These are phyloP conservation scores for Hygrocybe punicea DNA, from an alignment of 768 basidiomycete genomes.

Conservation along the genomic window DNA sequence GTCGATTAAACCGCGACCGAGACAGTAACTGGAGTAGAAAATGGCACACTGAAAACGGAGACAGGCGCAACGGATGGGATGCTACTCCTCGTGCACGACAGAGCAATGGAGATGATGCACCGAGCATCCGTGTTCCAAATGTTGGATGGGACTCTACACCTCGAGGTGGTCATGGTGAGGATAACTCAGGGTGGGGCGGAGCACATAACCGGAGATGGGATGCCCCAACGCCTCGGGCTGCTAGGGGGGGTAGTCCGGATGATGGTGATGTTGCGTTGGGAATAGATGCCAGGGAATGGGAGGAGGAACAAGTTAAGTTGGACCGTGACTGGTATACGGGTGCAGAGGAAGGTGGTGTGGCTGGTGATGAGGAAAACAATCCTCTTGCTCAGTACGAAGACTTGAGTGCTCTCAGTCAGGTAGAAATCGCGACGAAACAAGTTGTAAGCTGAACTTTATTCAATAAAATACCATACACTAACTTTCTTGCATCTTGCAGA, in stretches of 20 bases:
- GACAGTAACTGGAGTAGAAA: constrained; percentile 48
- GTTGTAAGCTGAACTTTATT: constrained; percentile 45
- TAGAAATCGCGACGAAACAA: constrained; percentile 73
- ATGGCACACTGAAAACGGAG: constrained; percentile 35
- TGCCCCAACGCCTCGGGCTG: constrained; percentile 73
- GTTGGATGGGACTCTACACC: constrained; percentile 95
- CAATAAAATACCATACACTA: not conserved
- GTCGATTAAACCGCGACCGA: constrained; percentile 79
- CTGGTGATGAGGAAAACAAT: constrained; percentile 89
- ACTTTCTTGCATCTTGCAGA: constrained; percentile 41
- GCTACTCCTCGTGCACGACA: constrained; percentile 61
- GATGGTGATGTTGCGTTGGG: constrained; percentile 59
- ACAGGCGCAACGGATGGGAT: constrained; percentile 45
- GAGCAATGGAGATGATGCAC: constrained; percentile 51
- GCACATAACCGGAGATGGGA: constrained; percentile 66
- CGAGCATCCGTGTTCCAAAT: constrained; percentile 87
- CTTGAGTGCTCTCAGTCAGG: constrained; percentile 61
- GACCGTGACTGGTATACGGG: constrained; percentile 97
- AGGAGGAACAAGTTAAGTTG: constrained; percentile 87
- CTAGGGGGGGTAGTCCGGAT: constrained; percentile 66
- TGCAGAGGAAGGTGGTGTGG: constrained; percentile 81
- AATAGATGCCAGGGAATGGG: constrained; percentile 87
- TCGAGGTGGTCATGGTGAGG: constrained; percentile 50
- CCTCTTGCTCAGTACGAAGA: constrained; percentile 93
- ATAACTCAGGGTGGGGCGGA: constrained; percentile 60